Evolutionary conservation across 495 filamentous ascomycete genomes (phyloP).

Genomic region (Aspergillus funiculosus): DNA sequence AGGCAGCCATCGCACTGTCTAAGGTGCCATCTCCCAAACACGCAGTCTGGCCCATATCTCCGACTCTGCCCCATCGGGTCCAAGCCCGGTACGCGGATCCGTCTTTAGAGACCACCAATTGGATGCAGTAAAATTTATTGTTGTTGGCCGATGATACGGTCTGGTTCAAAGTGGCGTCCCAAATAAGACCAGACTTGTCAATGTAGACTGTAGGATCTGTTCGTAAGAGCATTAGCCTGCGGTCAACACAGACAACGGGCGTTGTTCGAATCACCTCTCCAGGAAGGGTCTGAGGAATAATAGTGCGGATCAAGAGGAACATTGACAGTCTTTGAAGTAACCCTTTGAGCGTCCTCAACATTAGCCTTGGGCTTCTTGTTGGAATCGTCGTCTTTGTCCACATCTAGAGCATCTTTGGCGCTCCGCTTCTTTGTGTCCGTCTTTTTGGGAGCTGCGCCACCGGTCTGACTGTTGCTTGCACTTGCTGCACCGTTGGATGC

Average conservation of each 20-base stretch:
- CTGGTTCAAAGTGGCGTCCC: conserved; percentile 48
- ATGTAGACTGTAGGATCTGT: conserved; percentile 52
- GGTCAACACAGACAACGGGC: not conserved
- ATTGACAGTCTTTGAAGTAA: conserved; percentile 32
- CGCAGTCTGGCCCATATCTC: conserved; percentile 59
- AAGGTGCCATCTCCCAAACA: conserved; percentile 39
- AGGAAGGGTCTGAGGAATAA: conserved; percentile 12
- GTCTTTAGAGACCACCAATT: conserved; percentile 34
- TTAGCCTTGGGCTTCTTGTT: conserved; percentile 26
- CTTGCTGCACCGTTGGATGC: not conserved
- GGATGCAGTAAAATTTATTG: conserved; percentile 71
- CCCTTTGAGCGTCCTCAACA: conserved; percentile 42
- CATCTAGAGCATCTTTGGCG: conserved; percentile 15
- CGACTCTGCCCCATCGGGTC: conserved; percentile 77
- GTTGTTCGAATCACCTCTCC: not conserved
- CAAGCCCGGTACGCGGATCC: conserved; percentile 45
- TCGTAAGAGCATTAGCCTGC: not conserved
- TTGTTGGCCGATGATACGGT: conserved; percentile 51
- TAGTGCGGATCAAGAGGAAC: conserved; percentile 50
- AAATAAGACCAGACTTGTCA: conserved; percentile 56
- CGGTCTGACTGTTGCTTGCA: not conserved
- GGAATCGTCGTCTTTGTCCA: conserved; percentile 17
- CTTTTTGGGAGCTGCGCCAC: conserved; percentile 9
- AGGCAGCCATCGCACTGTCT: conserved; percentile 45
- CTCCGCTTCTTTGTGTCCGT: conserved; percentile 5